phyloP scores from a whole-genome alignment of 345 rosid species.

The Populus simonii region DNA sequence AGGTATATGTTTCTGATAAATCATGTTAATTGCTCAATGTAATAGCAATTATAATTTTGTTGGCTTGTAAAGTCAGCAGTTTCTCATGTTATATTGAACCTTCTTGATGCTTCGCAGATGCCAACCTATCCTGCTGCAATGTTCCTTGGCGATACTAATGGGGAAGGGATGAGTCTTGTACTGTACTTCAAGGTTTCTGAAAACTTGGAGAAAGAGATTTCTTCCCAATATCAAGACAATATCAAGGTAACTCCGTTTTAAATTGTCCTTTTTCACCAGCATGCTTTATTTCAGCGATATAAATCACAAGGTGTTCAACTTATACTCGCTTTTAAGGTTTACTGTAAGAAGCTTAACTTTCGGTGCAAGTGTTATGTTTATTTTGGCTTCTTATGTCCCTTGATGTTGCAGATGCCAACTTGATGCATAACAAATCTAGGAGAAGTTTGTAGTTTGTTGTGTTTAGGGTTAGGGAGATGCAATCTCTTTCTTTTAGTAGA shows the following conservation, averaged over 20 bases:
- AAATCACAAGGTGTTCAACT: not conserved
- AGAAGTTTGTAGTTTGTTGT: no score
- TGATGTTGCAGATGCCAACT: no score
- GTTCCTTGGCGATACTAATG: conserved; percentile 83
- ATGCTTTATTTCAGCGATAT: not conserved
- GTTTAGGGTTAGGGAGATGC: no score
- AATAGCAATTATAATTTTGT: not conserved
- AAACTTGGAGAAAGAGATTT: conserved; percentile 53
- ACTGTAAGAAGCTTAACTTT: no score
- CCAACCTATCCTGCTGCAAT: conserved; percentile 91
- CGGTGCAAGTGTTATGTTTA: no score
- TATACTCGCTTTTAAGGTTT: not conserved
- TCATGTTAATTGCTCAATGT: not conserved
- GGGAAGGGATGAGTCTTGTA: conserved; percentile 95
- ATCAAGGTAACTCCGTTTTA: conserved; percentile 53
- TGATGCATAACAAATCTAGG: no score
- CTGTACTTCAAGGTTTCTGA: conserved; percentile 71
- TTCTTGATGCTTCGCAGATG: conserved; percentile 44
- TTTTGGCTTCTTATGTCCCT: no score
- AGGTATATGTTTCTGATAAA: conserved; percentile 40
- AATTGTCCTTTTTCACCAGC: not conserved
- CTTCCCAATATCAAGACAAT: conserved; percentile 60
- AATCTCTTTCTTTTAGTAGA: no score
- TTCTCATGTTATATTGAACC: conserved; percentile 6
- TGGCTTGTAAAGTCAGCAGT: not conserved